These are phyloP conservation scores for Oryza coarctata DNA, from an alignment of 176 grass and related monocot genomes.

Conservation along the genomic window DNA sequence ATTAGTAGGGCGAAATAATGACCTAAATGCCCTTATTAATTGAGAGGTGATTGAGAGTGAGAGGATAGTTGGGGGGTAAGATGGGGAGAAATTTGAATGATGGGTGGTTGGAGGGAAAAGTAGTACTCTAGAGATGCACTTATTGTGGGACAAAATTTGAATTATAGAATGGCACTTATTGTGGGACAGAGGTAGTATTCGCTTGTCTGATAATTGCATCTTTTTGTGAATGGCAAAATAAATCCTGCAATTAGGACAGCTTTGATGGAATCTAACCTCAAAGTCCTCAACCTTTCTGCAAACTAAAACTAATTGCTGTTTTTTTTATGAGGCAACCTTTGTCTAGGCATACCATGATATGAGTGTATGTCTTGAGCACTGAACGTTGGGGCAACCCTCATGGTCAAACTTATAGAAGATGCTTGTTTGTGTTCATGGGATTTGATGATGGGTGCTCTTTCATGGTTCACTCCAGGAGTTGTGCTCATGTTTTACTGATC, in stretches of 20 bases:
- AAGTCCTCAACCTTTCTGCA: background rate
- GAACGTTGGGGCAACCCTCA: background rate
- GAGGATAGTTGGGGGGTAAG: no score
- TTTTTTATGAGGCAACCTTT: background rate
- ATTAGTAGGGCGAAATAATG: no score
- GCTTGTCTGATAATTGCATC: background rate
- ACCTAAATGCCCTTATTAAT: no score
- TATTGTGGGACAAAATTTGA: no score
- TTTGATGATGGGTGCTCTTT: background rate
- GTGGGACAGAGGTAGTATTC: background rate
- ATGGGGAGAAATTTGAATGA: no score
- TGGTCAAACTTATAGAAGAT: background rate
- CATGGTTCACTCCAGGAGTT: background rate
- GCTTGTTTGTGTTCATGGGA: background rate
- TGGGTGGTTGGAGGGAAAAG: no score
- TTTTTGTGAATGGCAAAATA: background rate
- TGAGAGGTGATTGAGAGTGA: no score
- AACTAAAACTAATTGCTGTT: background rate
- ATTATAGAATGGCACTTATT: no score
- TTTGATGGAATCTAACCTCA: background rate
- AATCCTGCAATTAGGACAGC: background rate
- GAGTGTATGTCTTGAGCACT: background rate
- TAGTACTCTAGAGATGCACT: no score
- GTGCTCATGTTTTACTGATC: background rate
- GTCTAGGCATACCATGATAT: background rate